phyloP scores from a whole-genome alignment of 1,284 basidiomycete species.

The Calocybe gambosa region DNA sequence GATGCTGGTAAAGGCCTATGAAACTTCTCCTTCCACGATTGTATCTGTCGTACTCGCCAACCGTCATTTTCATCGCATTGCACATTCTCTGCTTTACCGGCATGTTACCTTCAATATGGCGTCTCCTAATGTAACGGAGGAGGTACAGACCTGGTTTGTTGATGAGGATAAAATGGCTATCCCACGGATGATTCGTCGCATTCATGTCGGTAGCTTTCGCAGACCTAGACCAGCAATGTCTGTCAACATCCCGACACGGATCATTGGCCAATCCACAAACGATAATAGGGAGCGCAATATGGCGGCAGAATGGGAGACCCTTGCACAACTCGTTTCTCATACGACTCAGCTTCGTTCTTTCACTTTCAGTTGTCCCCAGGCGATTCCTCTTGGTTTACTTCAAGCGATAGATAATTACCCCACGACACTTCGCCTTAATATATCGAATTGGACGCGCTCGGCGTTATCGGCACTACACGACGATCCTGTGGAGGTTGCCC shows the following conservation, averaged over 20 bases:
- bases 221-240: neutral
- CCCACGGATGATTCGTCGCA: neutral
- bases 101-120: neutral
- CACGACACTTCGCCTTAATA: neutral
- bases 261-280: neutral
- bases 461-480: slow-evolving; percentile 12
- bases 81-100: neutral
- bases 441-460: neutral
- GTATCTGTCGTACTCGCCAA: neutral
- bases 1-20: neutral
- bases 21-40: neutral
- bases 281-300: neutral
- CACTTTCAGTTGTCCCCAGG: neutral
- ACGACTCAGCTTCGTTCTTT: slow-evolving; percentile 1
- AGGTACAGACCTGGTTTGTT: neutral
- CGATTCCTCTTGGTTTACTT: neutral
- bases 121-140: neutral
- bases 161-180: neutral
- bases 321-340: neutral
- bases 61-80: neutral
- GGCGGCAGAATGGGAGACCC: neutral
- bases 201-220: neutral
- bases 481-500: neutral
- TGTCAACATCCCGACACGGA: neutral
- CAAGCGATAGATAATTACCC: neutral